A percentile compares a stretch with the other conserved stretches of the same genome.
Evolutionary conservation across 106 monocot species (phyloP).

Genomic region (Dactylorhiza incarnata): DNA sequence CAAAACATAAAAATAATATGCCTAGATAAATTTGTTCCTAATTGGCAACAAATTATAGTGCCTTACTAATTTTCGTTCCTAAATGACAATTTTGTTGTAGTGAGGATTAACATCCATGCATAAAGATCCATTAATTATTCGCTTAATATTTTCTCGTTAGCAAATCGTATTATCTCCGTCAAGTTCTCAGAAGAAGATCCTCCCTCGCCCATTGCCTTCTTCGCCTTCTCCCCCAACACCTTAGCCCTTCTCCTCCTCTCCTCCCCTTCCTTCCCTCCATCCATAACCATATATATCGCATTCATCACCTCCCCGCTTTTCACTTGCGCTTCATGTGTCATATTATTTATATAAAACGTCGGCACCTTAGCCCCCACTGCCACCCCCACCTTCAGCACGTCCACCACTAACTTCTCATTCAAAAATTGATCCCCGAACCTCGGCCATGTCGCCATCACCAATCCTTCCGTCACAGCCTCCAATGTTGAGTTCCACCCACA

Average conservation of each 20-base stretch:
- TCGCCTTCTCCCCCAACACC: slow-evolving; percentile 10
- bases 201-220: background rate
- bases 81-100: too few species aligned
- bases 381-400: background rate
- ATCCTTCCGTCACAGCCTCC: background rate
- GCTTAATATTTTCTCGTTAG: background rate
- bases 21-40: too few species aligned
- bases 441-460: slow-evolving; percentile 44
- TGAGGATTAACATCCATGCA: too few species aligned
- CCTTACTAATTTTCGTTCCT: too few species aligned
- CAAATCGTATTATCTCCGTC: slow-evolving; percentile 6
- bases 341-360: background rate
- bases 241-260: slow-evolving; percentile 8
- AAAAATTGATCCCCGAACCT: background rate
- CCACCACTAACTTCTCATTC: background rate
- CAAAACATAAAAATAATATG: too few species aligned
- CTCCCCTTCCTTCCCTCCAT: slow-evolving; percentile 9
- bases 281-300: slow-evolving; percentile 16
- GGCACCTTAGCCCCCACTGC: background rate
- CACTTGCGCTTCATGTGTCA: background rate
- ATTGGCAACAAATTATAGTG: too few species aligned
- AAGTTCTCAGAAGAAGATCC: slow-evolving; percentile 15
- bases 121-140: too few species aligned
- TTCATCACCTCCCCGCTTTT: slow-evolving; percentile 11
- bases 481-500: slow-evolving; percentile 24